Percentiles rank a stretch among this genome's conserved stretches.
Conservation (phyloP, 2,329 filamentous ascomycete species). For the Aureobasidium sp. region DNA sequence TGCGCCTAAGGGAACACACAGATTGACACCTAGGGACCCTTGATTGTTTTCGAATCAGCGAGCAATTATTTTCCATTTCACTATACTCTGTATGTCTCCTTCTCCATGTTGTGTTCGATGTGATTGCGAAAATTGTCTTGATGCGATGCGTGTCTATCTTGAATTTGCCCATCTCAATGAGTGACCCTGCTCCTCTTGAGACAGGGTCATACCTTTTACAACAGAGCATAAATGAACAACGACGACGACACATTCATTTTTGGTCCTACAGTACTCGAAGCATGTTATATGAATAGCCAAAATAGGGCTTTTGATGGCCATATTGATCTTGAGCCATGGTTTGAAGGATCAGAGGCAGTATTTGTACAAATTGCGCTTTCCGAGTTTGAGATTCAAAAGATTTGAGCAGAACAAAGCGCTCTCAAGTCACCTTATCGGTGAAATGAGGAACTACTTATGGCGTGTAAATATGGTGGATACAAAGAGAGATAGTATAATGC, state of each 20-base stretch:
- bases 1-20: background rate
- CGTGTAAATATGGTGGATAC: too few relatives aligned
- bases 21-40: constrained; percentile 8
- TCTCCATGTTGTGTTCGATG: background rate
- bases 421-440: too few relatives aligned
- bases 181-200: background rate
- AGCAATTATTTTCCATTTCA: constrained; percentile 6
- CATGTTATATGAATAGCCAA: too few relatives aligned
- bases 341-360: too few relatives aligned
- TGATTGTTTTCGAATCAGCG: constrained; percentile 1
- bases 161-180: background rate
- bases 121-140: background rate
- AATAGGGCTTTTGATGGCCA: too few relatives aligned
- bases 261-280: background rate
- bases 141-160: background rate
- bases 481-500: too few relatives aligned
- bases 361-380: too few relatives aligned
- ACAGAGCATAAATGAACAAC: background rate
- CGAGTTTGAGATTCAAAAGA: too few relatives aligned
- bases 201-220: background rate
- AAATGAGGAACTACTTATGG: too few relatives aligned
- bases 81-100: background rate
- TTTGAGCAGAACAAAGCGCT: accelerated
- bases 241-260: background rate
- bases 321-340: too few relatives aligned